A percentile compares a stretch with the other conserved stretches of the same genome.
phyloP scores from a whole-genome alignment of 179 eudicot species.

The Silene vulgaris region DNA sequence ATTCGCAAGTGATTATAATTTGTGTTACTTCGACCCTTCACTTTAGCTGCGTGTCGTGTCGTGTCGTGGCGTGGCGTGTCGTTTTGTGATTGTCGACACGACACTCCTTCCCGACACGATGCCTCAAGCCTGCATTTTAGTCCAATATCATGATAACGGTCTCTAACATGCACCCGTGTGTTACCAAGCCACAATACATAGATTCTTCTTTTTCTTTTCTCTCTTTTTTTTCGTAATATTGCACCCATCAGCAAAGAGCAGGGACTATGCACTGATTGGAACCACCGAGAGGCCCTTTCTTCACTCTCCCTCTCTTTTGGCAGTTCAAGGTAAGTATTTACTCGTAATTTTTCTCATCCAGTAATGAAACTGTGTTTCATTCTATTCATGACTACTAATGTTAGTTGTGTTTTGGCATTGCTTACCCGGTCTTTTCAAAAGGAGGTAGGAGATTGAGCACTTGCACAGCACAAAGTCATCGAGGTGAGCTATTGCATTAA shows the following conservation, averaged over 20 bases:
- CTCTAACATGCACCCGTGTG: neutral
- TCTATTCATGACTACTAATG: conserved; percentile 14
- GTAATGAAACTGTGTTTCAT: neutral
- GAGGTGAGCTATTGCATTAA: conserved; percentile 8
- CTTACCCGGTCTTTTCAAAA: conserved; percentile 8
- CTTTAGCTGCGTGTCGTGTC: neutral
- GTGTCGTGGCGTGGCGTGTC: neutral
- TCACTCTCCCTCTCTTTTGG: conserved; percentile 6
- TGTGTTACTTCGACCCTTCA: conserved; percentile 7
- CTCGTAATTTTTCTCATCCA: neutral
- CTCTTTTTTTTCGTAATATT: neutral
- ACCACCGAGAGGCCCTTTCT: conserved; percentile 12
- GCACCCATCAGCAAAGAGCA: conserved; percentile 23
- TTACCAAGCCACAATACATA: neutral
- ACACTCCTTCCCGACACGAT: conserved; percentile 3
- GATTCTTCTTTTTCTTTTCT: neutral
- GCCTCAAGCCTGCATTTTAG: neutral
- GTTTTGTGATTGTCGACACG: neutral
- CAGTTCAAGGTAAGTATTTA: conserved; percentile 20
- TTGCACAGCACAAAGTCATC: neutral
- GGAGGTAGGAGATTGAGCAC: conserved; percentile 11
- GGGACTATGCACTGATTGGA: conserved; percentile 13
- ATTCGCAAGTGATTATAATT: conserved; percentile 20
- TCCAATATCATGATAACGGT: neutral
- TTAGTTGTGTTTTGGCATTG: conserved; percentile 23